Evolutionary conservation across 352 stramenopile genomes (phyloP).

Genomic region (Phytophthora pistaciae): DNA sequence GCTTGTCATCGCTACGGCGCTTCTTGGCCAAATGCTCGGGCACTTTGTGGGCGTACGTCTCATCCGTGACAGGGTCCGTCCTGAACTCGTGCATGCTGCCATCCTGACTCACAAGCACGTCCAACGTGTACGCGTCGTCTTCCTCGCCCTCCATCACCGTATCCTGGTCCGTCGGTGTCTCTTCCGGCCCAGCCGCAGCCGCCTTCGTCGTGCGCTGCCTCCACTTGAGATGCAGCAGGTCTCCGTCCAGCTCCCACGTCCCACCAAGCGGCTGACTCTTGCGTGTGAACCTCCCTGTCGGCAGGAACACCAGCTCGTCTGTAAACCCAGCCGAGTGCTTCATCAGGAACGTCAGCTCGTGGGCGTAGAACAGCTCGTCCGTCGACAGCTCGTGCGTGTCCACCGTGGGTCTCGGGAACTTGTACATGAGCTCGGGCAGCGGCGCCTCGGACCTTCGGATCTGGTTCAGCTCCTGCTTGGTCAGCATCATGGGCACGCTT

Average conservation of each 20-base stretch:
- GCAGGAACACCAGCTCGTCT: constrained; percentile 78
- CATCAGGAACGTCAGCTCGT: constrained; percentile 87
- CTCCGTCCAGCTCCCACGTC: constrained; percentile 81
- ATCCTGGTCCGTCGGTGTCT: constrained; percentile 26
- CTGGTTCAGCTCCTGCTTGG: constrained; percentile 57
- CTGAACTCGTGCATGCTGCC: constrained; percentile 80
- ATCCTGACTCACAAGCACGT: constrained; percentile 83
- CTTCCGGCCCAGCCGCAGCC: constrained; percentile 9
- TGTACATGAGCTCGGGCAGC: constrained; percentile 73
- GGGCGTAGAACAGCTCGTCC: constrained; percentile 78
- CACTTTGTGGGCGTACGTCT: constrained; percentile 67
- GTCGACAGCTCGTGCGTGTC: constrained; percentile 62
- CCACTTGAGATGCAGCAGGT: constrained; percentile 88
- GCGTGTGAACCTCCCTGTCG: constrained; percentile 65
- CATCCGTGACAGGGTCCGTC: constrained; percentile 71
- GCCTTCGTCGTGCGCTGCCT: constrained; percentile 37
- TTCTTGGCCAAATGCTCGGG: constrained; percentile 72
- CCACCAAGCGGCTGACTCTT: constrained; percentile 76
- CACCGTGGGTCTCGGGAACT: constrained; percentile 70
- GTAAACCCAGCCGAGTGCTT: constrained; percentile 77
- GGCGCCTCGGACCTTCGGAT: constrained; percentile 63
- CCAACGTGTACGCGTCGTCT: constrained; percentile 67
- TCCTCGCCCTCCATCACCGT: constrained; percentile 42
- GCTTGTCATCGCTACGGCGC: constrained; percentile 44
- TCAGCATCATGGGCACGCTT: constrained; percentile 71